These are phyloP conservation scores for Artemisia argyi DNA, from an alignment of 129 eudicot species.

Conservation along the genomic window DNA sequence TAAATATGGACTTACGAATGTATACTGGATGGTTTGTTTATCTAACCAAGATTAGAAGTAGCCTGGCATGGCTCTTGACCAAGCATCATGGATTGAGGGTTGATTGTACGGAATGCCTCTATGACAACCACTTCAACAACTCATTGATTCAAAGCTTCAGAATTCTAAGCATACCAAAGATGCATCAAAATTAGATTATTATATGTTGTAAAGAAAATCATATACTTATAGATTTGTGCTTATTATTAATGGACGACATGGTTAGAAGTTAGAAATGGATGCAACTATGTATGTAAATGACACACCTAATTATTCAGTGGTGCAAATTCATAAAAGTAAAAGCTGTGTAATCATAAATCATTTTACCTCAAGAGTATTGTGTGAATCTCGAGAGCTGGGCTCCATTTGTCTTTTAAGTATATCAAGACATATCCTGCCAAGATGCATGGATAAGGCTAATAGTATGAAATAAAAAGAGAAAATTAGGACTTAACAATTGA, in stretches of 20 bases:
- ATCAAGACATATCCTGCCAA: constrained; percentile 98
- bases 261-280: no score
- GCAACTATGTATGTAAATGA: no score
- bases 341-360: no score
- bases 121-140: constrained; percentile 96
- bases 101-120: constrained; percentile 56
- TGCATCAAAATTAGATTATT: background rate
- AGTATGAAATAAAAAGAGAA: no score
- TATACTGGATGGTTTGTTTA: constrained; percentile 81
- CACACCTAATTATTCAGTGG: no score
- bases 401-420: constrained; percentile 97
- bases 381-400: constrained; percentile 96
- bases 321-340: no score
- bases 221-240: no score
- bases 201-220: background rate
- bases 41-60: constrained; percentile 90
- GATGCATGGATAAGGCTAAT: constrained; percentile 44
- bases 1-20: no score
- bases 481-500: no score
- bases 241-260: no score
- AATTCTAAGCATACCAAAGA: constrained; percentile 50
- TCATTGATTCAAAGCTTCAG: constrained; percentile 89
- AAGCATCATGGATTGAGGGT: constrained; percentile 97
- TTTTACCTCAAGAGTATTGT: constrained; percentile 53
- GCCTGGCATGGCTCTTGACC: constrained; percentile 95